These are phyloP conservation scores for Sclerotinia trifoliorum DNA, from an alignment of 2,329 filamentous ascomycete species.

Conservation along the genomic window DNA sequence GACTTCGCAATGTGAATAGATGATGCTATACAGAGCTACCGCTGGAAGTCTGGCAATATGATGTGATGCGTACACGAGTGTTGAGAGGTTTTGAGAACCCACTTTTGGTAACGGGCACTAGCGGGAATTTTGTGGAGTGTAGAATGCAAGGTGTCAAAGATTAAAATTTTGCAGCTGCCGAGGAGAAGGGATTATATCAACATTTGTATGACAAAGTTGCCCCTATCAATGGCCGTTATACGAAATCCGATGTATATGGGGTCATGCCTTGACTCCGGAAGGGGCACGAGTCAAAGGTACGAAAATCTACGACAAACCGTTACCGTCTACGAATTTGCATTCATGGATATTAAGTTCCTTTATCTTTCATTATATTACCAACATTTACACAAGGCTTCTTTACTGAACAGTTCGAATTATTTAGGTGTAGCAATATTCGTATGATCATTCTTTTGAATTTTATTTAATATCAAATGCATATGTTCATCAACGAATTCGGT, in stretches of 20 bases:
- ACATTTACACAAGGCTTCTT: not conserved
- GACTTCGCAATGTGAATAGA: not conserved
- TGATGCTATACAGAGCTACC: not conserved
- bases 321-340: not conserved
- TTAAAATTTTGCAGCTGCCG: not conserved
- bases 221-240: not conserved
- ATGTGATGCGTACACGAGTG: not conserved
- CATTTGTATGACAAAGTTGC: slow-evolving; percentile 11
- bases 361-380: not conserved
- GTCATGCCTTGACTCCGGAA: slow-evolving; percentile 5
- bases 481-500: not conserved
- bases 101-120: not conserved
- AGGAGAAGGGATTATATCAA: slow-evolving; percentile 7
- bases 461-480: not conserved
- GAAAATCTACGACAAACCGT: not conserved
- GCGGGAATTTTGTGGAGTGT: slow-evolving; percentile 6
- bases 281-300: not conserved
- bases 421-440: not conserved
- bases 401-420: not conserved
- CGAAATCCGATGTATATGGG: not conserved
- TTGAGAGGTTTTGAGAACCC: not conserved
- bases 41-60: slow-evolving; percentile 10
- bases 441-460: not conserved
- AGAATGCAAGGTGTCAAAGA: not conserved
- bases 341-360: not conserved